Base-by-base conservation (phyloP, 129 eudicot species). In the Flaveria brownii region DNA sequence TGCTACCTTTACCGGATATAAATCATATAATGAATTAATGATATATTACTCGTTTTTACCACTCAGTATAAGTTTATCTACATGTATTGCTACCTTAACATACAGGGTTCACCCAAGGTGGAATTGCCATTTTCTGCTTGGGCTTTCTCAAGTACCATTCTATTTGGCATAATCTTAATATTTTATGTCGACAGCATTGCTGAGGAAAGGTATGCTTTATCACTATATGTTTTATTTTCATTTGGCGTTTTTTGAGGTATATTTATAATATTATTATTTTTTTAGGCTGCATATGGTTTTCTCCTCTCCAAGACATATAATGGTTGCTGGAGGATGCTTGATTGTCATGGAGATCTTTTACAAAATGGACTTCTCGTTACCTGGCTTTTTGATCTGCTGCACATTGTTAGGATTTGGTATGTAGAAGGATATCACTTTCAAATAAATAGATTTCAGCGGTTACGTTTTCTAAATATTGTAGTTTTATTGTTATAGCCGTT, bases 211-310 rank as follows among this genome's bases (percentile, higher is more conserved):
- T 93, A 90, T 68, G 3, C 36, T 42, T 33, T 50, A 30, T 26
- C 42, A 50, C 12, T 14, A 12, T 17, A 11, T 23, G 5, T 73
- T 30, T 56, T 56, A 59, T 78, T 36, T 26, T 70, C 41, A 28
- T 43, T 63, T 68, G 20, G 14, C 12, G 1, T 25, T 25, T 45
- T 36, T 13, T 7, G 7, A 16, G 22, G 8, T 71, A 36, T 18
- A 33, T 66, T 36, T n/a, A 43, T 66, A 82, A 28, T 57, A 62
- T 9, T 63, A 2, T 33, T 14, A 59, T 46, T 7, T 76, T 67
- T 85, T 82, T 83, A 93, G 98, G 81, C 82, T 93, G 88, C 97
- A 93, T 84, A 93, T 93, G 96, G 98, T 93, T 64, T 93, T 93
- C 86, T 93, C 98, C 47, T 93, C 98, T 80, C 96, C 98, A 14